phyloP scores from a whole-genome alignment of 345 rosid genomes.

The Gossypium arboreum region DNA sequence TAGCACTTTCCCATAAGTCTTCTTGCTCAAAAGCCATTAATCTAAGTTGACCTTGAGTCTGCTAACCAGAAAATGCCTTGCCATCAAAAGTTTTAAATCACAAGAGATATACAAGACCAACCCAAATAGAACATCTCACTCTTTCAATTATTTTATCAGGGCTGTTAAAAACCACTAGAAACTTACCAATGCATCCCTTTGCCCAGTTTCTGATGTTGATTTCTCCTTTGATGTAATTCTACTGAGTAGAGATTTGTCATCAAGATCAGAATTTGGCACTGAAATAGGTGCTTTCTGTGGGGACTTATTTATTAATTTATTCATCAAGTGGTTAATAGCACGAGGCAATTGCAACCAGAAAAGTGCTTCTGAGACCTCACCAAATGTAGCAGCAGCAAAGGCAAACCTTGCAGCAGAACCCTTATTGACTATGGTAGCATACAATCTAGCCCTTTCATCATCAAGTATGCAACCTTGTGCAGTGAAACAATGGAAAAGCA shows the following conservation, averaged over 20 bases:
- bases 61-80: slow-evolving; percentile 27
- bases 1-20: slow-evolving; percentile 85
- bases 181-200: slow-evolving; percentile 53
- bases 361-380: slow-evolving; percentile 83
- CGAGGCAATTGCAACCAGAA: slow-evolving; percentile 95
- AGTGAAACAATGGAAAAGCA: slow-evolving; percentile 15
- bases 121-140: background rate
- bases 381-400: slow-evolving; percentile 93
- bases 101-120: background rate
- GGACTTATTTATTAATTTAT: slow-evolving; percentile 53
- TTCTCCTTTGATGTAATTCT: slow-evolving; percentile 58
- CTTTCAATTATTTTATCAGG: background rate
- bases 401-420: slow-evolving; percentile 87
- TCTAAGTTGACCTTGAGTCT: slow-evolving; percentile 65
- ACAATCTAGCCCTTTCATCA: slow-evolving; percentile 80
- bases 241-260: slow-evolving; percentile 45
- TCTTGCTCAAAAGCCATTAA: slow-evolving; percentile 83
- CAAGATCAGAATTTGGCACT: slow-evolving; percentile 33
- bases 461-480: slow-evolving; percentile 77
- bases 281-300: slow-evolving; percentile 37
- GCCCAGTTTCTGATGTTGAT: slow-evolving; percentile 36
- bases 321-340: slow-evolving; percentile 76
- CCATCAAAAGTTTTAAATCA: slow-evolving; percentile 8
- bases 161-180: background rate
- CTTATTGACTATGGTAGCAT: slow-evolving; percentile 74